Evolutionary conservation across 1,139 yeast species (phyloP).

Genomic region (Sugiyamaella castrensis): DNA sequence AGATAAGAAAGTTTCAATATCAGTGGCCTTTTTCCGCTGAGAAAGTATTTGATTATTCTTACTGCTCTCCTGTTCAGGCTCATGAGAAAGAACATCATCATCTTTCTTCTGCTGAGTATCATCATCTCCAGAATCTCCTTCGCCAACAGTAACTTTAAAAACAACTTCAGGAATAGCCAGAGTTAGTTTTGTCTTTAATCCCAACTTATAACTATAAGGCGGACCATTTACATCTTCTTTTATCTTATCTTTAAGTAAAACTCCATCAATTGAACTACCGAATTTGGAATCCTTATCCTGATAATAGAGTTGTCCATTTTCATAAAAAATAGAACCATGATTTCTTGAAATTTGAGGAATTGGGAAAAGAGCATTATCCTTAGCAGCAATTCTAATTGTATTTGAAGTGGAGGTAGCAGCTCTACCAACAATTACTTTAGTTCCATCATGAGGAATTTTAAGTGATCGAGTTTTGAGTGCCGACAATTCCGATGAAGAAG

Average conservation of each 20-base stretch:
- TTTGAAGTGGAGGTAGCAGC: slow-evolving; percentile 9
- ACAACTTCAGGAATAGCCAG: background rate
- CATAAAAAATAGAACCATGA: slow-evolving; percentile 22
- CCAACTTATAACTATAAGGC: background rate
- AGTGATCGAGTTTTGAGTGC: background rate
- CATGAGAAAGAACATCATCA: slow-evolving; percentile 19
- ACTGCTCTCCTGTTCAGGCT: slow-evolving; percentile 7
- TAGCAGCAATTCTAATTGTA: slow-evolving; percentile 7
- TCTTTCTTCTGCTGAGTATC: slow-evolving; percentile 4
- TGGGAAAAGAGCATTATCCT: slow-evolving; percentile 20
- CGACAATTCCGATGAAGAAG: background rate
- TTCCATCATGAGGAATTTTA: background rate
- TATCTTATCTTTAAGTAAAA: background rate
- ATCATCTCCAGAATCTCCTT: background rate
- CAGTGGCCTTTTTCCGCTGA: background rate
- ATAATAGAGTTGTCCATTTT: slow-evolving; percentile 17
- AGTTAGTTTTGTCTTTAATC: background rate
- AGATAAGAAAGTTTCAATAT: no score
- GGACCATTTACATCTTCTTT: background rate
- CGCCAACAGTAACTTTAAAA: background rate
- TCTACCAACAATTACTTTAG: slow-evolving; percentile 13
- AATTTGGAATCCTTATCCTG: slow-evolving; percentile 23
- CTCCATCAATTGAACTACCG: slow-evolving; percentile 21
- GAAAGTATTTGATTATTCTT: slow-evolving; percentile 24
- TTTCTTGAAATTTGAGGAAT: slow-evolving; percentile 23